phyloP scores from a whole-genome alignment of 1,139 yeast genomes.

The Taiozyma sp. region DNA sequence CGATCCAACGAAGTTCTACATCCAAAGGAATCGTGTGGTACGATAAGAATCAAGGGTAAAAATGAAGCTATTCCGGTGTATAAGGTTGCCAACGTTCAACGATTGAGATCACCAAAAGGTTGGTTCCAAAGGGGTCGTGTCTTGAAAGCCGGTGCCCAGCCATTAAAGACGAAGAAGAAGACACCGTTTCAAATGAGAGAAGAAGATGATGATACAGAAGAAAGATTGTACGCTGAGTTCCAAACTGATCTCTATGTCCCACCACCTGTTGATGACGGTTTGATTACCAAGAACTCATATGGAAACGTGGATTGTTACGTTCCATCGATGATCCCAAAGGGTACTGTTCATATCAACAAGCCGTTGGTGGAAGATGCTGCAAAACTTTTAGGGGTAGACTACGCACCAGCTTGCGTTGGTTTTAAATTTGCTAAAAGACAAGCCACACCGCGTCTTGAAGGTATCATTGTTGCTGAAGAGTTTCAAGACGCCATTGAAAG shows the following conservation, averaged over 20 bases:
- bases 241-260: conserved; percentile 75
- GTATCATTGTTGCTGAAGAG: too few species aligned
- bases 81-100: conserved; percentile 58
- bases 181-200: conserved; percentile 23
- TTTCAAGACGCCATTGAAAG: too few species aligned
- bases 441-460: too few species aligned
- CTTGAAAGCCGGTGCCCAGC: conserved; percentile 64
- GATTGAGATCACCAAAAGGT: conserved; percentile 67
- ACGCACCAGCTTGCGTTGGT: too few species aligned
- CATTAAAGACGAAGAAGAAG: conserved; percentile 42
- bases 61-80: conserved; percentile 48
- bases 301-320: conserved; percentile 82
- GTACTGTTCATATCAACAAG: conserved; percentile 58
- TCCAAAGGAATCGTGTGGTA: conserved; percentile 75
- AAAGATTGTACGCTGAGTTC: conserved; percentile 65
- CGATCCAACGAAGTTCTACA: conserved; percentile 65
- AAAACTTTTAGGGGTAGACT: conserved; percentile 57
- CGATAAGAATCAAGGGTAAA: conserved; percentile 43
- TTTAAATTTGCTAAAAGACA: too few species aligned
- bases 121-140: conserved; percentile 86
- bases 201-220: conserved; percentile 42
- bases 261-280: conserved; percentile 54
- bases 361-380: conserved; percentile 68
- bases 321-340: conserved; percentile 77
- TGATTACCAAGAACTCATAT: conserved; percentile 67